Evolutionary conservation across 305 asterid genomes (phyloP).

Genomic region (Caryopteris hybrid): DNA sequence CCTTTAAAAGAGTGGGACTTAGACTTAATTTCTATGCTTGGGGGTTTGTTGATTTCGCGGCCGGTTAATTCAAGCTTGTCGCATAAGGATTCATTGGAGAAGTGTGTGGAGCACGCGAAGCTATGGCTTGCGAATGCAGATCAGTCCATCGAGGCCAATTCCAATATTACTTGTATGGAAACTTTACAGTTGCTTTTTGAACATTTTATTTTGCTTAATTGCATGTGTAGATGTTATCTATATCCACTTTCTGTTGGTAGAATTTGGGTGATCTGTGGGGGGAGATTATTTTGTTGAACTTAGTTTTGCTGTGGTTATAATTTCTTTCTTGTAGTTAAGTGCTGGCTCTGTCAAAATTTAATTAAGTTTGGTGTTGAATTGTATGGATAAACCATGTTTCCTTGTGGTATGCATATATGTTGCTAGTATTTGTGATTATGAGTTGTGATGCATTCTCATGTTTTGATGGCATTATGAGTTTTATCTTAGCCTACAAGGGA

Average conservation of each 20-base stretch:
- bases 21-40: slow-evolving; percentile 74
- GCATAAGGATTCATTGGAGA: slow-evolving; percentile 65
- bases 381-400: neutral
- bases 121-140: slow-evolving; percentile 69
- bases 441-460: slow-evolving; percentile 5
- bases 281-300: neutral
- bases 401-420: neutral
- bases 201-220: slow-evolving; percentile 7
- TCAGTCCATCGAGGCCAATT: slow-evolving; percentile 45
- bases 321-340: neutral
- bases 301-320: neutral
- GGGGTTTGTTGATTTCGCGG: slow-evolving; percentile 59
- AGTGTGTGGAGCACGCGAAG: slow-evolving; percentile 76
- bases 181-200: neutral
- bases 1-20: slow-evolving; percentile 71
- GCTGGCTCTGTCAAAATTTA: neutral
- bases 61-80: slow-evolving; percentile 72
- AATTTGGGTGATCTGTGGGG: neutral
- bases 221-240: neutral
- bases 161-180: slow-evolving; percentile 63
- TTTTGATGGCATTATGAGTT: neutral
- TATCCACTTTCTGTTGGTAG: neutral
- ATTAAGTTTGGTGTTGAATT: neutral
- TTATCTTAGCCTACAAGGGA: neutral
- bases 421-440: neutral